Evolutionary conservation across 257 asterid species (phyloP), one percentile per base, ranked within the genome.

Genomic region (Solanum etuberosum): DNA sequence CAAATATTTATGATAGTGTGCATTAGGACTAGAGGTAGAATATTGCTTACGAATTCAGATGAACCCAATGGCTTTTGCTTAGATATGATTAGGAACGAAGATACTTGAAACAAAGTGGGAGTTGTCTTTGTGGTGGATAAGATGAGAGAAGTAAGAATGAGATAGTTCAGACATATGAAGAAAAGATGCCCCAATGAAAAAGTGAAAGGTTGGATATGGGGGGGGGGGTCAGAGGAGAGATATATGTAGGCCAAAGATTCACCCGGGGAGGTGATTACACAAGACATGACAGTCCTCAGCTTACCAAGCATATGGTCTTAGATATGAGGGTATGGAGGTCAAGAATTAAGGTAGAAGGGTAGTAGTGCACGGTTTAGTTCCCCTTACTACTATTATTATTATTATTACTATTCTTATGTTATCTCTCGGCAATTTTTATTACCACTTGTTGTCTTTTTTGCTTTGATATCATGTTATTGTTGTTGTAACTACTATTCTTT

Each of bases 251-350:
- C 5, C 5, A 21, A 21, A 21, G 5, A 57, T 20, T 2, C 27
- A 20, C 0, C 0, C 1, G 0, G 20, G 9, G 25, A 18, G n/a
- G 25, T 57, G 25, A 57, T 57, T 57, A 57, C 2, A 57, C 5
- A 57, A 7, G 5, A 20, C 5, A 57, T 57, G 25, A 3, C 0
- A 3, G 12, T 20, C 65, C 65, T 54, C 0, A 20, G 1, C 10
- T 54, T 54, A 54, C 25, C 25, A 7, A 54, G 25, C 3, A 54
- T 6, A 54, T 54, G 10, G 3, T 6, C n/a, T 5, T 54, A 20
- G 51, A 43, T 42, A 12, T 0, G 18, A 43, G 16, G 37, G 16
- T 43, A 0, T 12, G 16, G 1, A 12, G 18, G 6, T 0, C 16
- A 43, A 1, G 16, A 0, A 54, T 54, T 54, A 18, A 20, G 1